Evolutionary conservation across 2,329 filamentous ascomycete species (phyloP).

Genomic region (Aspergillus fumigatus): DNA sequence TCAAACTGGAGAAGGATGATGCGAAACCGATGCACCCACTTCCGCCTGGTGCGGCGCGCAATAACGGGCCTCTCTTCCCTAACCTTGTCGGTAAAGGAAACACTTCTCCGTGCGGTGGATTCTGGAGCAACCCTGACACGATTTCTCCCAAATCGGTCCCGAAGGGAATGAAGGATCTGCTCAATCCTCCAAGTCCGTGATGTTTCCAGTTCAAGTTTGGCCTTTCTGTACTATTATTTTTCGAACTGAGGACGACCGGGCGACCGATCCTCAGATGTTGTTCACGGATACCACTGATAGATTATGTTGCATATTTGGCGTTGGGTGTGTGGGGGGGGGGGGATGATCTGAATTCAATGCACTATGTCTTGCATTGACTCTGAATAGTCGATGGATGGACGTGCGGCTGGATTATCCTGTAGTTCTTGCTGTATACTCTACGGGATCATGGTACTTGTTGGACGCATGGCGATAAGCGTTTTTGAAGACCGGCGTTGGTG

Average conservation of each 20-base stretch:
- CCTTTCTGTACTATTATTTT: conserved; percentile 5
- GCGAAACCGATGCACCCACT: conserved; percentile 34
- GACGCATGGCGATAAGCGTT: not conserved
- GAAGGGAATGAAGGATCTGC: conserved; percentile 19
- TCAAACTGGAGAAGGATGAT: conserved; percentile 23
- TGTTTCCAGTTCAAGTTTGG: not conserved
- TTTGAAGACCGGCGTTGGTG: not conserved
- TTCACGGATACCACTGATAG: conserved; percentile 34
- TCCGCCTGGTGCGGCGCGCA: conserved; percentile 30
- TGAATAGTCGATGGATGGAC: not conserved
- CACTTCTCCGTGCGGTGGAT: conserved; percentile 5
- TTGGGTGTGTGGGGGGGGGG: no score
- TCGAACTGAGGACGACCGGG: not conserved
- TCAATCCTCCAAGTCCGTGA: conserved; percentile 15
- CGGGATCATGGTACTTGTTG: not conserved
- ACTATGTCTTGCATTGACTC: not conserved
- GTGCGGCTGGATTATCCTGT: not conserved
- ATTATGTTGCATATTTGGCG: conserved; percentile 18
- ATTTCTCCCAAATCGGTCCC: conserved; percentile 22
- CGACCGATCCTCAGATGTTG: not conserved
- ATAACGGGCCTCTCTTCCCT: conserved; percentile 33
- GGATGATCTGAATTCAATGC: conserved; percentile 2
- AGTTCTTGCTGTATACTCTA: not conserved
- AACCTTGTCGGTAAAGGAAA: conserved; percentile 17
- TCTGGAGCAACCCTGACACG: conserved; percentile 16